A percentile compares a stretch with the other conserved stretches of the same genome.
These are phyloP conservation scores for Lentinula raphanica DNA, from an alignment of 768 basidiomycete genomes.

Conservation along the genomic window DNA sequence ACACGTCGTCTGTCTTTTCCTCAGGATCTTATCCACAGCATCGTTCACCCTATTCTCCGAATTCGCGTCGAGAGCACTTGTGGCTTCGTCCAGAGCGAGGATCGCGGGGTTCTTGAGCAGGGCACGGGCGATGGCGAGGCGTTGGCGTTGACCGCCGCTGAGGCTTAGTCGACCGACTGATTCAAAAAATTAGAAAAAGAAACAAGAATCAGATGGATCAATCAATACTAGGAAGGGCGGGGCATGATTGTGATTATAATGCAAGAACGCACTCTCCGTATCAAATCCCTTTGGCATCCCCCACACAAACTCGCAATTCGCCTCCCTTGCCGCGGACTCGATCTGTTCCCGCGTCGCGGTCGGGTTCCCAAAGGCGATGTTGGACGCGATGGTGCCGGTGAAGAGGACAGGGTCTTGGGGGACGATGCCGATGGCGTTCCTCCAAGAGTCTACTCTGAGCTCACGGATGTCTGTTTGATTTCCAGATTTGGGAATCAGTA, in stretches of 20 bases:
- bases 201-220: too few relatives aligned
- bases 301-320: constrained; percentile 96
- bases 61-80: constrained; percentile 82
- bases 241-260: too few relatives aligned
- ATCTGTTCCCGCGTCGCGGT: constrained; percentile 76
- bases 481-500: not conserved
- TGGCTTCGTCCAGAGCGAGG: constrained; percentile 85
- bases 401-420: constrained; percentile 93
- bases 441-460: constrained; percentile 83
- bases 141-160: constrained; percentile 77
- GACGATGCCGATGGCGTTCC: constrained; percentile 85
- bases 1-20: constrained; percentile 76
- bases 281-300: constrained; percentile 92
- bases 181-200: too few relatives aligned
- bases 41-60: constrained; percentile 90
- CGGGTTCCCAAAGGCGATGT: constrained; percentile 85
- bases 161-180: constrained; percentile 65
- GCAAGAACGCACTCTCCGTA: constrained; percentile 64
- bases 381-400: constrained; percentile 89
- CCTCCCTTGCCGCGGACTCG: constrained; percentile 81
- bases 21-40: constrained; percentile 84
- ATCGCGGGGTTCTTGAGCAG: constrained; percentile 86
- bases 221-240: too few relatives aligned
- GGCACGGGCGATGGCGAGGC: constrained; percentile 81
- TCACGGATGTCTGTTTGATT: constrained; percentile 79